phyloP scores from a whole-genome alignment of 345 rosid genomes.

The Rhodomyrtus tomentosa region DNA sequence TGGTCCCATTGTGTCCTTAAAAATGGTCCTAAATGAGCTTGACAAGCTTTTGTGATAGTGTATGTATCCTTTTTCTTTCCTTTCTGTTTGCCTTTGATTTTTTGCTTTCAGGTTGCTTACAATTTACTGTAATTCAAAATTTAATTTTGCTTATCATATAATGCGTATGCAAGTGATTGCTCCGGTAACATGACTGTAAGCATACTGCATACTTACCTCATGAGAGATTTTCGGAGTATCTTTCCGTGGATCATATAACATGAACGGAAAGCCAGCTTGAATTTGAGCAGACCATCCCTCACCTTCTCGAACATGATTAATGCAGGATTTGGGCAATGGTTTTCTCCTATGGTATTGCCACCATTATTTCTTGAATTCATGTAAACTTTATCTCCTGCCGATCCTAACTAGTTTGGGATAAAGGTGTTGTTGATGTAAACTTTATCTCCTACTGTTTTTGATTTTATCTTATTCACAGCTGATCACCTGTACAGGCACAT shows the following conservation, averaged over 20 bases:
- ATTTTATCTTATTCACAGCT: background rate
- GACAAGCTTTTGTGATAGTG: background rate
- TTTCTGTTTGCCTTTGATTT: background rate
- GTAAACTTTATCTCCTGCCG: background rate
- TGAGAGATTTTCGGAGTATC: background rate
- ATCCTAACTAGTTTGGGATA: no score
- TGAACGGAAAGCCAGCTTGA: background rate
- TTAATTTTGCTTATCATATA: background rate
- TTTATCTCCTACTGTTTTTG: background rate
- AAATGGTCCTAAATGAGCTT: background rate
- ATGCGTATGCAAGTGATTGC: background rate
- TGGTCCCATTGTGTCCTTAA: background rate
- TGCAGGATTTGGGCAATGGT: background rate
- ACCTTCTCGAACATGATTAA: background rate
- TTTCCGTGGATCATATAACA: background rate
- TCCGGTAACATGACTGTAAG: background rate
- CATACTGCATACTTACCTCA: background rate
- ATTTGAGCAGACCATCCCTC: background rate
- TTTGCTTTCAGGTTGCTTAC: background rate
- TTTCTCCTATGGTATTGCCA: background rate
- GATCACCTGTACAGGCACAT: background rate
- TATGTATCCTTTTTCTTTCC: background rate
- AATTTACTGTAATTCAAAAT: background rate
- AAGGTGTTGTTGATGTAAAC: no score
- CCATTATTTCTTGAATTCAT: background rate